Percentiles rank a stretch among this genome's conserved stretches.
Evolutionary conservation across 176 grass and related monocot genomes (phyloP).

Genomic region (Alloteropsis semialata): DNA sequence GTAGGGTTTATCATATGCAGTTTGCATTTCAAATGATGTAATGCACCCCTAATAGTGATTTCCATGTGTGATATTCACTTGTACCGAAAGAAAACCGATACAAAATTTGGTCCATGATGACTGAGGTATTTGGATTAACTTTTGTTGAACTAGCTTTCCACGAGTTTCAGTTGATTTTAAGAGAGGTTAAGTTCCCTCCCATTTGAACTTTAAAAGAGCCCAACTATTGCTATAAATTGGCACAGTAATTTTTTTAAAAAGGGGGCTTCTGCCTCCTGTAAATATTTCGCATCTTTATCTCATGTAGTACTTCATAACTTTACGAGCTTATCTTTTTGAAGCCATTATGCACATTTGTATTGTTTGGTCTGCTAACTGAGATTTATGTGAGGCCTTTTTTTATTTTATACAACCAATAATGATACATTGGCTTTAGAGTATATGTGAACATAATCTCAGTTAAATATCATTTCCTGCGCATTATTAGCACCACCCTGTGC

Average conservation of each 20-base stretch:
- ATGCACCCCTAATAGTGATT: background rate
- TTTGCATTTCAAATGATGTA: background rate
- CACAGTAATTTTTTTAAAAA: background rate
- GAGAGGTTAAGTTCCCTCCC: background rate
- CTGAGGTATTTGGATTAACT: background rate
- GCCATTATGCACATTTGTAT: background rate
- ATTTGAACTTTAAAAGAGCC: conserved; percentile 1
- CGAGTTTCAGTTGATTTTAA: background rate
- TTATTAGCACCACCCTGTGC: background rate
- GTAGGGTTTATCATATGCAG: background rate
- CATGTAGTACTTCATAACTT: background rate
- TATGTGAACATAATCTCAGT: background rate
- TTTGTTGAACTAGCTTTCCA: background rate
- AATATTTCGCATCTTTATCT: conserved; percentile 6
- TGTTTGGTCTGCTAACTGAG: background rate
- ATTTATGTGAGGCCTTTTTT: background rate
- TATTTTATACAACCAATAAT: background rate
- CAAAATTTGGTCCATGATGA: background rate
- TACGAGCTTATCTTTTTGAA: conserved; percentile 16
- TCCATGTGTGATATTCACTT: background rate
- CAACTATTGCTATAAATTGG: background rate
- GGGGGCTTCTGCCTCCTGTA: background rate
- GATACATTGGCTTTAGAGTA: background rate
- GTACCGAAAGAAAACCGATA: background rate
- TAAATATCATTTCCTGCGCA: background rate